Conservation (phyloP, 1,284 basidiomycete genomes). For the Phellinidium pouzarii region DNA sequence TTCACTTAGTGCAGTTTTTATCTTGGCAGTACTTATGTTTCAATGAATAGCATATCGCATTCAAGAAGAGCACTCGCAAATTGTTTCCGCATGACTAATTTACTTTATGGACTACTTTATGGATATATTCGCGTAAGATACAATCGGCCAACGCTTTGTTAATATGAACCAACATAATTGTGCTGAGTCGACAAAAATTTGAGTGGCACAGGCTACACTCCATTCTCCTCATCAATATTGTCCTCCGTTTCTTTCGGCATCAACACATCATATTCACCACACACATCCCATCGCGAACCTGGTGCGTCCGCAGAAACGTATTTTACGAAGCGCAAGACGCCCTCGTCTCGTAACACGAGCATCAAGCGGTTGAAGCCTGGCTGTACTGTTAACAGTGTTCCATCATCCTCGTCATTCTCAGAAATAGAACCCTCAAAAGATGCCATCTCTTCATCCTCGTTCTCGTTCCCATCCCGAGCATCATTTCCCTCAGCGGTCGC, state of each 20-base stretch:
- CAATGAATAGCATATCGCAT: too few species aligned
- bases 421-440: conserved; percentile 16
- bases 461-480: conserved; percentile 22
- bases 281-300: conserved; percentile 87
- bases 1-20: too few species aligned
- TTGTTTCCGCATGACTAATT: too few species aligned
- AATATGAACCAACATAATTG: too few species aligned
- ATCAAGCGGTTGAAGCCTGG: conserved; percentile 89
- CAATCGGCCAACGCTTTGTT: too few species aligned
- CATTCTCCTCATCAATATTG: conserved; percentile 1
- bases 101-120: too few species aligned
- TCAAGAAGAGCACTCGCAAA: too few species aligned
- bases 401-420: conserved; percentile 48
- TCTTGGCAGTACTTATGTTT: too few species aligned
- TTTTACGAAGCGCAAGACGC: conserved; percentile 91
- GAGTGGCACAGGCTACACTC: too few species aligned
- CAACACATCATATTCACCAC: conserved; percentile 79
- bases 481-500: conserved; percentile 26
- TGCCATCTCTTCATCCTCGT: conserved; percentile 19
- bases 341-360: conserved; percentile 87
- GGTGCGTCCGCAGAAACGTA: conserved; percentile 85
- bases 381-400: conserved; percentile 83
- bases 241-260: conserved; percentile 32
- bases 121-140: too few species aligned
- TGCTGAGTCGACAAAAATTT: too few species aligned